These are phyloP conservation scores for Myxozyma vanderwaltii DNA, from an alignment of 805 yeast species.

Conservation along the genomic window DNA sequence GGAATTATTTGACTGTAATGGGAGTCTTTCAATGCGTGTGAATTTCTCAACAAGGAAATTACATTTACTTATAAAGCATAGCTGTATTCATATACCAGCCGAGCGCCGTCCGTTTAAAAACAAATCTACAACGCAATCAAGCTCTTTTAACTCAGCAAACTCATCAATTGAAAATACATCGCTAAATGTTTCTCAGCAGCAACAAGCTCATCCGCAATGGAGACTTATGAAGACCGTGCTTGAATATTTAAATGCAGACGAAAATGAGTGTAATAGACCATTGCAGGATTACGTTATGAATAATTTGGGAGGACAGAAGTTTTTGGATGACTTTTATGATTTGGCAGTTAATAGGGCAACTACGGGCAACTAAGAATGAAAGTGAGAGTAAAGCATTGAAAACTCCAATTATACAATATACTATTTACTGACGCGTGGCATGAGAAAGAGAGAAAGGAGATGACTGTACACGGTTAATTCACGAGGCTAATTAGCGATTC, in stretches of 20 bases:
- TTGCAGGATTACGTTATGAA: conserved; percentile 16
- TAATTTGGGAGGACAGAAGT: conserved; percentile 8
- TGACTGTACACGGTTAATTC: neutral
- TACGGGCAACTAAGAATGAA: neutral
- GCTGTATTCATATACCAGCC: conserved; percentile 18
- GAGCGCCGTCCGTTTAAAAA: conserved; percentile 19
- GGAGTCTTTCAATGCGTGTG: conserved; percentile 11
- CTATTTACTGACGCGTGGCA: neutral
- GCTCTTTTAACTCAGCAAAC: neutral
- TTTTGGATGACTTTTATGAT: conserved; percentile 17
- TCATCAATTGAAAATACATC: neutral
- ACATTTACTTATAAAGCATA: conserved; percentile 12
- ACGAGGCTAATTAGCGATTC: too few relatives aligned
- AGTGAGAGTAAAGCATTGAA: too few relatives aligned
- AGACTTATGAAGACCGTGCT: conserved; percentile 2
- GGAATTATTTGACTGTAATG: conserved; percentile 20
- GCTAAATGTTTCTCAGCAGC: too few relatives aligned
- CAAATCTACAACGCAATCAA: neutral
- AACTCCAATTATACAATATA: too few relatives aligned
- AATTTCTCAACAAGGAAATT: conserved; percentile 6
- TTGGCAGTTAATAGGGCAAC: neutral
- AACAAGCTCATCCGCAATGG: conserved; percentile 25
- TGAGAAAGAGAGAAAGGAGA: too few relatives aligned
- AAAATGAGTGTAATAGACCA: conserved; percentile 11
- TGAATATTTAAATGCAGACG: neutral